A percentile compares a stretch with the other conserved stretches of the same genome.
Evolutionary conservation across 257 asterid species (phyloP).

Genomic region (Linaria vulgaris): DNA sequence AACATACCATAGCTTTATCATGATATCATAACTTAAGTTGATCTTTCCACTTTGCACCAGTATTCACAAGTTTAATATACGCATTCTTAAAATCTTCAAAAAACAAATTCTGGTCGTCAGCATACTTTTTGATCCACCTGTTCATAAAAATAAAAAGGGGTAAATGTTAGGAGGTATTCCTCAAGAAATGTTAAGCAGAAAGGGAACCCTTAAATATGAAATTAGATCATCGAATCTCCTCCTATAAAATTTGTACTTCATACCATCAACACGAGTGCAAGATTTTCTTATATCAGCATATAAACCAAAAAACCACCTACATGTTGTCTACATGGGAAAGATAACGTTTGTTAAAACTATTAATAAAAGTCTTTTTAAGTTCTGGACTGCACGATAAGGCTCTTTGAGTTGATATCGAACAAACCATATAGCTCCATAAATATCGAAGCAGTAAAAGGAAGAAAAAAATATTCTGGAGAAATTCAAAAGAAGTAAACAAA

Average conservation of each 20-base stretch:
- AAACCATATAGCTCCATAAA: too few species aligned
- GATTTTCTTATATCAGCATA: not conserved
- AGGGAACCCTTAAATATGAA: constrained; percentile 8
- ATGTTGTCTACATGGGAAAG: too few species aligned
- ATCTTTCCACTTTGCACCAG: constrained; percentile 75
- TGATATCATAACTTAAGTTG: constrained; percentile 26
- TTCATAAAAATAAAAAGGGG: constrained; percentile 15
- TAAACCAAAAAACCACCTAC: too few species aligned
- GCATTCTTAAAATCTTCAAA: constrained; percentile 77
- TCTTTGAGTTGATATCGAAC: too few species aligned
- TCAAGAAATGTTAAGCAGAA: not conserved
- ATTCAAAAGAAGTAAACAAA: too few species aligned
- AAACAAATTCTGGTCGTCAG: constrained; percentile 68
- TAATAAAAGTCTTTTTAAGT: too few species aligned
- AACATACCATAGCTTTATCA: constrained; percentile 15
- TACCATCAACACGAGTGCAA: not conserved
- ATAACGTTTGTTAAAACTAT: too few species aligned
- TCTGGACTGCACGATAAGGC: too few species aligned
- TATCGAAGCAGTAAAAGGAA: too few species aligned
- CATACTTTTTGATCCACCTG: constrained; percentile 89
- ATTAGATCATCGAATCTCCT: not conserved
- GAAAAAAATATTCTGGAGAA: too few species aligned
- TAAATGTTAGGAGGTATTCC: not conserved
- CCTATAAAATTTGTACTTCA: not conserved
- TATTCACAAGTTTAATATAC: constrained; percentile 72